Conservation (phyloP, 208 protist genomes). For the Crithidia fasciculata region DNA sequence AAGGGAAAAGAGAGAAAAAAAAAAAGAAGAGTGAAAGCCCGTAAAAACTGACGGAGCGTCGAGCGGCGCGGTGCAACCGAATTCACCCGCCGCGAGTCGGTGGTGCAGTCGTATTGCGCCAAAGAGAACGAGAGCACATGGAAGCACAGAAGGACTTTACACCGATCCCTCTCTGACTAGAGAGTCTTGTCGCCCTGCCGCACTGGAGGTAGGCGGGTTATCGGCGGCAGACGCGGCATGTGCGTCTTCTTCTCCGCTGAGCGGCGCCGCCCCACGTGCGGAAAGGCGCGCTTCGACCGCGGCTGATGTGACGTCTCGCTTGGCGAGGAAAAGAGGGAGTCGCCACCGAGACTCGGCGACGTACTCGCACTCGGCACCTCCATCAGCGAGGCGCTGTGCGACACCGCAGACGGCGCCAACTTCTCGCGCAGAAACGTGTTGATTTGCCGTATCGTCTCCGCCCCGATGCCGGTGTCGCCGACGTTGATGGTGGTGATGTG, state of each 20-base stretch:
- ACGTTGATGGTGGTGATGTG: slow-evolving; percentile 61
- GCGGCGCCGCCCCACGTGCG: background rate
- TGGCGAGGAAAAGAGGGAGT: slow-evolving; percentile 12
- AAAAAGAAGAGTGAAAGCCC: too few species aligned
- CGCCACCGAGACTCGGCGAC: slow-evolving; percentile 5
- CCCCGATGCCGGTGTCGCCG: slow-evolving; percentile 58
- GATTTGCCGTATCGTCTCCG: slow-evolving; percentile 70
- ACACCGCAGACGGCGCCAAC: slow-evolving; percentile 15
- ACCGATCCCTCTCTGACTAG: background rate
- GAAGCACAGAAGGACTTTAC: too few species aligned
- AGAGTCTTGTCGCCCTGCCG: slow-evolving; percentile 15
- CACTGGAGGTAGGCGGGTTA: slow-evolving; percentile 11
- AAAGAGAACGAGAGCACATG: too few species aligned
- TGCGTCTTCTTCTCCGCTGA: background rate
- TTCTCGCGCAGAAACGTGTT: slow-evolving; percentile 65
- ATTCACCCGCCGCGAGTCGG: too few species aligned
- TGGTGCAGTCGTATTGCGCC: too few species aligned
- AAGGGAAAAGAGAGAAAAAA: too few species aligned
- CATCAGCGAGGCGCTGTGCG: slow-evolving; percentile 13
- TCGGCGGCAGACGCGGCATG: slow-evolving; percentile 21
- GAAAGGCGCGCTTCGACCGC: slow-evolving; percentile 4
- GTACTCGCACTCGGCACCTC: slow-evolving; percentile 17
- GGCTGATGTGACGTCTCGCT: background rate
- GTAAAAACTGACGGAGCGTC: too few species aligned
- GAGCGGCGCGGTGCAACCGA: too few species aligned